phyloP scores from a whole-genome alignment of 2,329 filamentous ascomycete species.

The Arthroderma sp. region DNA sequence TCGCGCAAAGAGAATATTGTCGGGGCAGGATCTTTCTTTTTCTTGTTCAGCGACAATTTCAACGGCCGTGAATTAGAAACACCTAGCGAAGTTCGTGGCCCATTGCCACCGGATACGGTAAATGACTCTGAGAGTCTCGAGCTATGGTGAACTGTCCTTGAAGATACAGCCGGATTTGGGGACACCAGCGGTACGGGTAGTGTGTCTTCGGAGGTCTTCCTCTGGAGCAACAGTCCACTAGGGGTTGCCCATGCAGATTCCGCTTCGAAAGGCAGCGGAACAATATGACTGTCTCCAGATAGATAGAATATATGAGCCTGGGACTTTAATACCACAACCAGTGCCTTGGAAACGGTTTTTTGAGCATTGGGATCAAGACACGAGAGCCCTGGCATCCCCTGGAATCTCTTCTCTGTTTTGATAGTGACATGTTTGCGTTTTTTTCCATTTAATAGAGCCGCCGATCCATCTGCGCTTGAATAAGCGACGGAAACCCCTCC shows the following conservation, averaged over 20 bases:
- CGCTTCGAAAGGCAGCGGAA: constrained; percentile 90
- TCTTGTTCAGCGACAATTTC: constrained; percentile 44
- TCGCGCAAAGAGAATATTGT: constrained; percentile 72
- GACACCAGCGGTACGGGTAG: constrained; percentile 42
- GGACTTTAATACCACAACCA: constrained; percentile 83
- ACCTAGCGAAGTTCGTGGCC: constrained; percentile 35
- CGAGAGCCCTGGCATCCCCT: constrained; percentile 7
- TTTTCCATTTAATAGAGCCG: constrained; percentile 2
- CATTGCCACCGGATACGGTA: constrained; percentile 20
- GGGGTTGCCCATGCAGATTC: constrained; percentile 74
- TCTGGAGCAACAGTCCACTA: constrained; percentile 71
- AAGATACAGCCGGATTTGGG: constrained; percentile 70
- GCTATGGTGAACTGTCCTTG: constrained; percentile 39
- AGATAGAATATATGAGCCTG: constrained; percentile 92
- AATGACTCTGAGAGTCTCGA: constrained; percentile 23
- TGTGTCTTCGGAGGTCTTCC: constrained; percentile 41
- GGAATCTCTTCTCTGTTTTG: constrained; percentile 4
- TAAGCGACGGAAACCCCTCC: background rate
- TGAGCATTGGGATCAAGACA: constrained; percentile 23
- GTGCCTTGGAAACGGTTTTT: constrained; percentile 40
- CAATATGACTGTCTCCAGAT: constrained; percentile 70
- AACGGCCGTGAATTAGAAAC: constrained; percentile 41
- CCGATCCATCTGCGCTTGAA: background rate
- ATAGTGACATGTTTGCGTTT: constrained; percentile 10
- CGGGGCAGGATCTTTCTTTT: constrained; percentile 43